Evolutionary conservation across 2,329 filamentous ascomycete genomes (phyloP).

Genomic region (Alternaria conjuncta): DNA sequence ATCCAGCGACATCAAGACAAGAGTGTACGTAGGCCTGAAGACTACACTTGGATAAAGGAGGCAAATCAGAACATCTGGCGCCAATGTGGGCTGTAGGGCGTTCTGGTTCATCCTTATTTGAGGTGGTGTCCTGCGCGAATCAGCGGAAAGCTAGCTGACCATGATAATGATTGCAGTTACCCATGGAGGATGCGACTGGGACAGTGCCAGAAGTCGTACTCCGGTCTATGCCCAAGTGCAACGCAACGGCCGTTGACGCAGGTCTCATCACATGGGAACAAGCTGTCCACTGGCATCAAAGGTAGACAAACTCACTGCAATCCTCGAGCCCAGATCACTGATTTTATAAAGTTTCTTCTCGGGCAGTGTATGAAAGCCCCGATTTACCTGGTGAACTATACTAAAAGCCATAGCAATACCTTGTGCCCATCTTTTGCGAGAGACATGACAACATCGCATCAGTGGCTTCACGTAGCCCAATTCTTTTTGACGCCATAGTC

Average conservation of each 20-base stretch:
- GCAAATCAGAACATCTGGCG: neutral
- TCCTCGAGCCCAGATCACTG: neutral
- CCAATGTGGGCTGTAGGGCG: neutral
- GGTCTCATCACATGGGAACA: slow-evolving; percentile 36
- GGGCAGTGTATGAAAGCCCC: slow-evolving; percentile 29
- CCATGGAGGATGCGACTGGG: neutral
- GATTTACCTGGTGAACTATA: neutral
- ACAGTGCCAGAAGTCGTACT: neutral
- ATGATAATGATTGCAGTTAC: neutral
- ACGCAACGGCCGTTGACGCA: slow-evolving; percentile 23
- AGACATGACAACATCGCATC: slow-evolving; percentile 55
- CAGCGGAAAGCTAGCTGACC: neutral
- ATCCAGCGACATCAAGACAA: neutral
- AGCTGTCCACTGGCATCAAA: slow-evolving; percentile 34
- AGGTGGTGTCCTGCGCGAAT: neutral
- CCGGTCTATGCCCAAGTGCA: slow-evolving; percentile 3
- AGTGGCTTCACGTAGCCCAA: slow-evolving; percentile 55
- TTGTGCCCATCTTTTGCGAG: slow-evolving; percentile 58
- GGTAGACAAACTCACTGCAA: slow-evolving; percentile 7
- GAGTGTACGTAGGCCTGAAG: slow-evolving; percentile 1
- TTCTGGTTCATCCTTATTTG: neutral
- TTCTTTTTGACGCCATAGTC: slow-evolving; percentile 61
- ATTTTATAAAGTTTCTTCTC: slow-evolving; percentile 37
- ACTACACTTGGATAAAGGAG: neutral
- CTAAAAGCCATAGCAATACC: slow-evolving; percentile 49